phyloP scores from a whole-genome alignment of 371 early-diverging fungal genomes.

The Mortierella sp. region DNA sequence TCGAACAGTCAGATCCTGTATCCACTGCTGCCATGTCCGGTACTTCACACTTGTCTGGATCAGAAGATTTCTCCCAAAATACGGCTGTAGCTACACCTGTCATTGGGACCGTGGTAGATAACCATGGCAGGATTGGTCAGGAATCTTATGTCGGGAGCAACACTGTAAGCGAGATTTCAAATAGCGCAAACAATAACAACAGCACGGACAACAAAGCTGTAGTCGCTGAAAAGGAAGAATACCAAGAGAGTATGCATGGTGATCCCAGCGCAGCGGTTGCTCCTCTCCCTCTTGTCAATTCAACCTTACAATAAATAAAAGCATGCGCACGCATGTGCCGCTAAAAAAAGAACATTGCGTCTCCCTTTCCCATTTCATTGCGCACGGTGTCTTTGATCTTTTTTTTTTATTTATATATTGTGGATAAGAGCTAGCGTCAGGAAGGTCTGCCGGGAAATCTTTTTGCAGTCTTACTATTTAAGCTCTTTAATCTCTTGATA shows the following conservation, averaged over 20 bases:
- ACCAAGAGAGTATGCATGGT: neutral
- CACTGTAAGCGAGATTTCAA: neutral
- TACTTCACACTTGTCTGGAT: neutral
- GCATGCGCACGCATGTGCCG: no score
- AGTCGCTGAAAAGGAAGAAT: slow-evolving; percentile 21
- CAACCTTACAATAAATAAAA: neutral
- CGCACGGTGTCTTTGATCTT: neutral
- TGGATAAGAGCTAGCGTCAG: neutral
- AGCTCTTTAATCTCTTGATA: neutral
- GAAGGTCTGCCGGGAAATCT: no score
- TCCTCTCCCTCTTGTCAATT: slow-evolving; percentile 11
- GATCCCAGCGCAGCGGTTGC: neutral
- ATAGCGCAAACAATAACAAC: neutral
- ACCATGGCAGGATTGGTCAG: neutral
- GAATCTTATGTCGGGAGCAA: neutral
- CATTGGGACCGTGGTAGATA: neutral
- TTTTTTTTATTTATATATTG: neutral
- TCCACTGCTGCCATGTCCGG: neutral
- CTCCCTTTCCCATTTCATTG: no score
- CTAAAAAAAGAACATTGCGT: neutral
- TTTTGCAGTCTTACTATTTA: neutral
- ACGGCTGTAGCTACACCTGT: neutral
- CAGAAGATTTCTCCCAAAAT: neutral
- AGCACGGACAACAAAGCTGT: neutral
- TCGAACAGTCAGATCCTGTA: neutral